Evolutionary conservation across 2,329 filamentous ascomycete genomes (phyloP).

Genomic region (Colletotrichum australisinense): DNA sequence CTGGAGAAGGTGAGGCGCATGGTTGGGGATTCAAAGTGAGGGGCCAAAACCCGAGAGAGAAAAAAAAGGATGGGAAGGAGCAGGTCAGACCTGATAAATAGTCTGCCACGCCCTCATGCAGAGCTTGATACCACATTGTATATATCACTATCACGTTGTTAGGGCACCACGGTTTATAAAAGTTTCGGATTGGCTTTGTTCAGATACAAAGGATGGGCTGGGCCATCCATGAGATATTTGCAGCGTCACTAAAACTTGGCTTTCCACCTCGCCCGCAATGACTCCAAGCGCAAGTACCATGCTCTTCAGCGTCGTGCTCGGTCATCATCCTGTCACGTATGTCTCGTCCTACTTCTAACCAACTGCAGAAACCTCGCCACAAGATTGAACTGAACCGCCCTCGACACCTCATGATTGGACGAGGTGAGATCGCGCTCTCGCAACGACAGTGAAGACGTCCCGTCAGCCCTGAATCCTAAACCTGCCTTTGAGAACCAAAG

Average conservation of each 20-base stretch:
- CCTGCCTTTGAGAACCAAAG: conserved; percentile 29
- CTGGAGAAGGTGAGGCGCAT: conserved; percentile 83
- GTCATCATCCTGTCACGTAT: conserved; percentile 6
- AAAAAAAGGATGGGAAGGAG: background rate
- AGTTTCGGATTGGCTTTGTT: conserved; percentile 4
- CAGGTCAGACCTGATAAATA: background rate
- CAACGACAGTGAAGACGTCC: conserved; percentile 18
- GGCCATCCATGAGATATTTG: conserved; percentile 18
- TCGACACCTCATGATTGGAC: conserved; percentile 18
- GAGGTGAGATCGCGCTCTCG: conserved; percentile 15
- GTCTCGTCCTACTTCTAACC: background rate
- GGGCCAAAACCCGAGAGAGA: background rate
- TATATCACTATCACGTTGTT: background rate
- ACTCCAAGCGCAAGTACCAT: conserved; percentile 1
- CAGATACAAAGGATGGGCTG: conserved; percentile 1
- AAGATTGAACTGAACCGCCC: conserved; percentile 16
- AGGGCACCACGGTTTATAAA: conserved; percentile 1
- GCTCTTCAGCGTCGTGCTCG: conserved; percentile 5
- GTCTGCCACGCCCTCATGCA: background rate
- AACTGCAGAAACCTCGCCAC: conserved; percentile 13
- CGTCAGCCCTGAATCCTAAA: conserved; percentile 19
- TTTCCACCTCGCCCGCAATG: background rate
- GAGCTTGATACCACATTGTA: conserved; percentile 30
- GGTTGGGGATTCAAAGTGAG: conserved; percentile 57
- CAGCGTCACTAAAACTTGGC: conserved; percentile 14